These are phyloP conservation scores for Phytophthora citrophthora DNA, from an alignment of 352 stramenopile species.

Conservation along the genomic window DNA sequence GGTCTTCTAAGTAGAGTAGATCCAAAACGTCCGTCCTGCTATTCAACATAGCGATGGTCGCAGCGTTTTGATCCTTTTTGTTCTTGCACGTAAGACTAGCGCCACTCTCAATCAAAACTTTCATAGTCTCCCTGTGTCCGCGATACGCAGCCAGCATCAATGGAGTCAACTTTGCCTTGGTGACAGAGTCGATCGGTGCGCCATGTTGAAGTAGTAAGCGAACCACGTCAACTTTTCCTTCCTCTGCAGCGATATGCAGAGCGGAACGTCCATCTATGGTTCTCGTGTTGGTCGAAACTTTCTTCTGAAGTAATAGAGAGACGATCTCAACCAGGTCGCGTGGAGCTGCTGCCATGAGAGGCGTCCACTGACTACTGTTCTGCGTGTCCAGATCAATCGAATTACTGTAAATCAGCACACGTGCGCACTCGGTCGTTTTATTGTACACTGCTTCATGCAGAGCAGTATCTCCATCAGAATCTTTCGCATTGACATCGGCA, in stretches of 20 bases:
- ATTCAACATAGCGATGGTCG: slow-evolving; percentile 6
- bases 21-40: slow-evolving; percentile 14
- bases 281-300: not conserved
- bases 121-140: slow-evolving; percentile 13
- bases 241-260: slow-evolving; percentile 21
- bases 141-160: slow-evolving; percentile 19
- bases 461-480: slow-evolving; percentile 16
- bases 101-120: slow-evolving; percentile 5
- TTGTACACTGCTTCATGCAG: slow-evolving; percentile 24
- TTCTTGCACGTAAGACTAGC: slow-evolving; percentile 7
- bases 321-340: slow-evolving; percentile 7
- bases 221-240: slow-evolving; percentile 7
- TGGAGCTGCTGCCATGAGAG: slow-evolving; percentile 14
- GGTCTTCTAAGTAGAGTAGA: not conserved
- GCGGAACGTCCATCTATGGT: slow-evolving; percentile 8
- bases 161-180: slow-evolving; percentile 1
- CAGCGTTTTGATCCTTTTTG: not conserved
- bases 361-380: slow-evolving; percentile 11
- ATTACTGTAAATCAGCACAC: not conserved
- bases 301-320: slow-evolving; percentile 4
- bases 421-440: not conserved
- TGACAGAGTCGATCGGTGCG: slow-evolving; percentile 2
- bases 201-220: slow-evolving; percentile 8
- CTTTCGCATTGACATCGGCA: slow-evolving; percentile 6
- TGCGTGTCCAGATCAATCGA: not conserved